phyloP scores from a whole-genome alignment of 108 stramenopile genomes.

The Stephanodiscus triporus region DNA sequence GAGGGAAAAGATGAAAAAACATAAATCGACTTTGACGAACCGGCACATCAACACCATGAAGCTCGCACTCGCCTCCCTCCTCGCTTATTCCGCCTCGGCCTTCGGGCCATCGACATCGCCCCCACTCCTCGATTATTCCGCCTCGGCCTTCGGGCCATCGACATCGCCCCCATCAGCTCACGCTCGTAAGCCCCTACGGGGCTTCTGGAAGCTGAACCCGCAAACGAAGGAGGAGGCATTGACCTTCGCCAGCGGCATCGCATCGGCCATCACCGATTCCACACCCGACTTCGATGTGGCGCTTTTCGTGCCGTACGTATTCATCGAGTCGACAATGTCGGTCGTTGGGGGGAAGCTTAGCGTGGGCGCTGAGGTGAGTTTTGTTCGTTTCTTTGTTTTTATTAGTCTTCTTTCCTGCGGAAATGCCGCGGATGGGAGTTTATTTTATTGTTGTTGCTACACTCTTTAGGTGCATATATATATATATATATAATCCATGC shows the following conservation, averaged over 20 bases:
- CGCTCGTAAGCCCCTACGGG: slow-evolving; percentile 79
- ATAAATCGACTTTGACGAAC: too few species aligned
- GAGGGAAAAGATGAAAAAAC: too few species aligned
- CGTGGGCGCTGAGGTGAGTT: slow-evolving; percentile 81
- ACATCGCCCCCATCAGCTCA: slow-evolving; percentile 11
- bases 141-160: slow-evolving; percentile 60
- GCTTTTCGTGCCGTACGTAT: slow-evolving; percentile 84
- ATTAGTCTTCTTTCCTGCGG: not conserved
- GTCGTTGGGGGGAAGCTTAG: slow-evolving; percentile 62
- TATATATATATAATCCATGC: slow-evolving; percentile 9
- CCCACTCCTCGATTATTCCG: too few species aligned
- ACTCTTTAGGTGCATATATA: not conserved
- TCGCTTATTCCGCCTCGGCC: slow-evolving; percentile 55
- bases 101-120: too few species aligned
- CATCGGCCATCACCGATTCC: too few species aligned
- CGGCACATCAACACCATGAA: too few species aligned
- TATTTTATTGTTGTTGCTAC: slow-evolving; percentile 1
- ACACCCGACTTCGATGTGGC: slow-evolving; percentile 78
- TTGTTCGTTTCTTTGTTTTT: not conserved
- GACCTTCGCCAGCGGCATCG: slow-evolving; percentile 68
- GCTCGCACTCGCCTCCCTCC: slow-evolving; percentile 46
- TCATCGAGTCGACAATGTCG: slow-evolving; percentile 70
- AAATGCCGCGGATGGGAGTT: too few species aligned
- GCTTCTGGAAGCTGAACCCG: slow-evolving; percentile 97
- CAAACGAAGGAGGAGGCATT: slow-evolving; percentile 73